A percentile compares a stretch with the other conserved stretches of the same genome.
phyloP scores from a whole-genome alignment of 2,329 filamentous ascomycete species.

The Aureobasidium sp. region DNA sequence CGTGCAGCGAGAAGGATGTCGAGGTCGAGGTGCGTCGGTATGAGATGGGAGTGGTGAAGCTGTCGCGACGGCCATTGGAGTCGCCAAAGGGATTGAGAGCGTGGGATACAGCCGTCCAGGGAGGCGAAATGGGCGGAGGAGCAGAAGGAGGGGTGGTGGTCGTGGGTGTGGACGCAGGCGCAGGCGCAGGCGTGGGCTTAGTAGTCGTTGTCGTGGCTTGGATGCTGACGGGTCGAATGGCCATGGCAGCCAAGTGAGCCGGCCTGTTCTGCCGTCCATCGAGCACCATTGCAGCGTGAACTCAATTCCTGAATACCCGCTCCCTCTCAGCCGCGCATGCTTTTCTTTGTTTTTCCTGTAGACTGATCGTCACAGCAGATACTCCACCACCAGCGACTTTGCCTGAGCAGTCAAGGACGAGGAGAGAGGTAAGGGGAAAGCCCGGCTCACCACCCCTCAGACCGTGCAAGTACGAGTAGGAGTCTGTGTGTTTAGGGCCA shows the following conservation, averaged over 20 bases:
- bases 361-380: not conserved
- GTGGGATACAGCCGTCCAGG: not conserved
- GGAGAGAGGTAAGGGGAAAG: not conserved
- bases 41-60: conserved; percentile 3
- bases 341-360: not conserved
- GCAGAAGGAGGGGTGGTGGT: not conserved
- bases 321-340: not conserved
- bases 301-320: conserved; percentile 6
- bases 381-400: not conserved
- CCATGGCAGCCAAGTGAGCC: not conserved
- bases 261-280: not conserved
- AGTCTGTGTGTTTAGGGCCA: conserved; percentile 4
- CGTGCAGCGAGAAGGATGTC: conserved; percentile 3
- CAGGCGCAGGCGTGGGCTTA: not conserved
- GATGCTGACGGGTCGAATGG: not conserved
- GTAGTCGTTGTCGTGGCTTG: conserved; percentile 8
- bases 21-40: conserved; percentile 3
- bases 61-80: conserved; percentile 13
- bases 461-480: not conserved
- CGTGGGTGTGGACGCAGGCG: not conserved
- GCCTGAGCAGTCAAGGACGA: not conserved
- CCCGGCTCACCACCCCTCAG: not conserved
- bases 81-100: conserved; percentile 7
- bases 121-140: not conserved
- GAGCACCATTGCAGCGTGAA: conserved; percentile 1